Base-by-base conservation (phyloP, 768 basidiomycete species). In the Rubroboletus pulcherrimus region DNA sequence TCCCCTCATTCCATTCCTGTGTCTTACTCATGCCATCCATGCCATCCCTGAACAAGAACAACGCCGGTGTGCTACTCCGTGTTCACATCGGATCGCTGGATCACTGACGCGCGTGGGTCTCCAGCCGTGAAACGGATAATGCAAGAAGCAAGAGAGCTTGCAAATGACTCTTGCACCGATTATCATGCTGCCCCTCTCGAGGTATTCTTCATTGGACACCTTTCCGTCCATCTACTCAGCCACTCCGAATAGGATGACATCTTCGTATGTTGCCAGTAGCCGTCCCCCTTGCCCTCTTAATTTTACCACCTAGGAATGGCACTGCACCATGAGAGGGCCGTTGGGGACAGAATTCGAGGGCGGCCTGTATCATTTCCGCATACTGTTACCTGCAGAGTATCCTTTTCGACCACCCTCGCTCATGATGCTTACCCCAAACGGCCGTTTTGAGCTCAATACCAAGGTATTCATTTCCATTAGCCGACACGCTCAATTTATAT, bases 401-500 rank as follows among this genome's bases (percentile, higher is more conserved):
- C 96, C 96, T 33, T 97, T 98, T 75, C 85, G 93, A 58, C 93
- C 96, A 33, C 96, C 96, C 24, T 92, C 94, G 46, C 85, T 98
- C 67, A 90, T 95, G 85, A 84, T 98, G 77, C 84, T 98, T 44
- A 98, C 95, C 12, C 96, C 96, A 7, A 96, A 89, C 60, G 96
- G 96, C n/a, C 83, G 96, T 44, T 98, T 98, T 65, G 95, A 98
- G 73, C 78, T 94, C 43, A 93, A 95, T 67, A 93, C 93, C 50
- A 96, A 96, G 86, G 94, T 91, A 65, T 55, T 80, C 58, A 45
- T 42, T 41, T 51, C 44, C 21, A 52, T 47, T 53, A 51, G 42
- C 58, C 43, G 49, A 57, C 60, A 65, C 49, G 51, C 59, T 59
- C 43, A 21, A 38, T 44, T 48, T 48, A 45, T 60, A 49, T 56